Percentiles rank a stretch among this genome's conserved stretches.
Conservation (phyloP, 2,329 filamentous ascomycete species). For the Cordyceps fumosorosea region DNA sequence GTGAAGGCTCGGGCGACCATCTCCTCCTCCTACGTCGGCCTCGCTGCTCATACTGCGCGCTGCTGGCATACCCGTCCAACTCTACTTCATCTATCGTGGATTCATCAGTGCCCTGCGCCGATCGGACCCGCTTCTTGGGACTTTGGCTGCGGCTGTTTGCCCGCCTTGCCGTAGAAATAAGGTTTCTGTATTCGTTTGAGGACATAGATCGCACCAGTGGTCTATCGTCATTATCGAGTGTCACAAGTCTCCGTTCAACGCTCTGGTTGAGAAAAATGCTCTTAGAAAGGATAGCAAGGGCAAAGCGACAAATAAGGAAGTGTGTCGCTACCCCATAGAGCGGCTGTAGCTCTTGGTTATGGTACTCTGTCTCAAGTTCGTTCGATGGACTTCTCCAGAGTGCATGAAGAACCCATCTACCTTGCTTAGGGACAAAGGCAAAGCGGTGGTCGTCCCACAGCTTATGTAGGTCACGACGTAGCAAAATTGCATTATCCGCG, state of each 20-base stretch:
- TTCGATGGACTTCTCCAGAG: slow-evolving; percentile 8
- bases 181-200: not conserved
- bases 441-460: slow-evolving; percentile 12
- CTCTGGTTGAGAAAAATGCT: slow-evolving; percentile 10
- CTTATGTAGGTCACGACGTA: slow-evolving; percentile 8
- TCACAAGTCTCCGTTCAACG: slow-evolving; percentile 5
- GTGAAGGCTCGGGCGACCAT: not conserved
- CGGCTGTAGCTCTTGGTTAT: slow-evolving; percentile 11
- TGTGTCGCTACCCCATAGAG: slow-evolving; percentile 9
- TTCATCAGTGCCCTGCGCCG: not conserved
- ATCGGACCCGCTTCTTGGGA: not conserved
- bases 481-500: slow-evolving; percentile 11
- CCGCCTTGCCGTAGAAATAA: not conserved
- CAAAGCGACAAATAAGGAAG: slow-evolving; percentile 10
- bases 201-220: not conserved
- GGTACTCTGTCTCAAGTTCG: slow-evolving; percentile 12
- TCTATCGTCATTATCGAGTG: not conserved
- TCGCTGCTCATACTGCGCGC: not conserved
- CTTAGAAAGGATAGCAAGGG: slow-evolving; percentile 13
- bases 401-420: not conserved
- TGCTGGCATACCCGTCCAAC: not conserved
- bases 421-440: slow-evolving; percentile 7
- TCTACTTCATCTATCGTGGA: not conserved
- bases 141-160: not conserved
- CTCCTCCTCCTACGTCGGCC: not conserved